A percentile compares a stretch with the other conserved stretches of the same genome.
phyloP scores from a whole-genome alignment of 2,329 filamentous ascomycete genomes.

The Magnaporthiopsis rhizophila region DNA sequence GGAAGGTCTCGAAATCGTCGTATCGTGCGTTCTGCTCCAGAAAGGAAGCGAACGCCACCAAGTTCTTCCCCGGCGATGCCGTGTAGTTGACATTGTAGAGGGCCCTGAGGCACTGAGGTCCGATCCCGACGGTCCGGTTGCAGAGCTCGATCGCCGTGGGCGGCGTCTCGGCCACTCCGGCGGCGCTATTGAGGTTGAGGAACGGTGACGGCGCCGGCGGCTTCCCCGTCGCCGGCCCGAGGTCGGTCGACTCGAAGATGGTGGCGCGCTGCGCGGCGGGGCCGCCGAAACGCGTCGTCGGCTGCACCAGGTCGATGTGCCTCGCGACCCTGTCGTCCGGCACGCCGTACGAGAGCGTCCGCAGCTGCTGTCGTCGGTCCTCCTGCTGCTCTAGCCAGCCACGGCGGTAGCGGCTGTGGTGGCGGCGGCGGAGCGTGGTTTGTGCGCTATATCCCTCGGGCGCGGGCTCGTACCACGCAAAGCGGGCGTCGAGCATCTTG shows the following conservation, averaged over 20 bases:
- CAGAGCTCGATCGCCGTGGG: slow-evolving; percentile 23
- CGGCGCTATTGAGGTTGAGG: slow-evolving; percentile 3
- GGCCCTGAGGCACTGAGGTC: slow-evolving; percentile 37
- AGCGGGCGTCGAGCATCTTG: slow-evolving; percentile 47
- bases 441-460: too few relatives aligned
- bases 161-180: slow-evolving; percentile 13
- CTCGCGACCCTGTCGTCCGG: slow-evolving; percentile 40
- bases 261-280: slow-evolving; percentile 32
- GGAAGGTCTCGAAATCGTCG: slow-evolving; percentile 41
- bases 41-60: slow-evolving; percentile 32
- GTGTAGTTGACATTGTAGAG: slow-evolving; percentile 40
- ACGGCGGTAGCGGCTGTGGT: too few relatives aligned
- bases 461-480: slow-evolving; percentile 45
- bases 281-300: slow-evolving; percentile 54
- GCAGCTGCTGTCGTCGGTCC: slow-evolving; percentile 30
- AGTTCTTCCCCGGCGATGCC: slow-evolving; percentile 20
- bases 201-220: slow-evolving; percentile 10
- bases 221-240: slow-evolving; percentile 15
- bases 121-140: slow-evolving; percentile 26
- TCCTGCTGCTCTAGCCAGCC: too few relatives aligned
- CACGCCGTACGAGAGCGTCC: slow-evolving; percentile 51
- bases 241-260: slow-evolving; percentile 27
- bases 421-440: too few relatives aligned
- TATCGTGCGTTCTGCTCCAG: slow-evolving; percentile 40
- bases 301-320: slow-evolving; percentile 55